These are phyloP conservation scores for Fibroporia radiculosa DNA, from an alignment of 768 basidiomycete species.

Conservation along the genomic window DNA sequence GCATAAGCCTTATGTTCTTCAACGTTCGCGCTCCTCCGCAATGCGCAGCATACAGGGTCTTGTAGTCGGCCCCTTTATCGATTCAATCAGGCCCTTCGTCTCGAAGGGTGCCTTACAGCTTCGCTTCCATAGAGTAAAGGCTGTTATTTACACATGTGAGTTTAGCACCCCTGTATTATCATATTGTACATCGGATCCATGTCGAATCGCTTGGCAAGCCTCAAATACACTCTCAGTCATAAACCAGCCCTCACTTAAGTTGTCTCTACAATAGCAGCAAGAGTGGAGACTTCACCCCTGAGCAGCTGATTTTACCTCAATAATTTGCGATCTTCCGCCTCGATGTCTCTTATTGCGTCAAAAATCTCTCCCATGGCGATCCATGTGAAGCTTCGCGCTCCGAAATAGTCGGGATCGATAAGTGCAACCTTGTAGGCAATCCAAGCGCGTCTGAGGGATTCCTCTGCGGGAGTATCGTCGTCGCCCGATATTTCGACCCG, in stretches of 20 bases:
- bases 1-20: conserved; percentile 17
- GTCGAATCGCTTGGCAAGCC: neutral
- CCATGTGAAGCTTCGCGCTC: conserved; percentile 57
- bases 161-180: conserved; percentile 6
- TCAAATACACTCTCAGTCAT: neutral
- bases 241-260: neutral
- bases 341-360: conserved; percentile 39
- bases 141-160: neutral
- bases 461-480: conserved; percentile 31
- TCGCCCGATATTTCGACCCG: conserved; percentile 45
- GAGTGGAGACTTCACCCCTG: neutral
- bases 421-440: conserved; percentile 44
- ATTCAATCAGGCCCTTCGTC: too few species aligned
- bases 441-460: conserved; percentile 44
- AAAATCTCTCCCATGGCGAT: conserved; percentile 51
- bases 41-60: too few species aligned
- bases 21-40: neutral
- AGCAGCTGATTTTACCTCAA: neutral
- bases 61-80: too few species aligned
- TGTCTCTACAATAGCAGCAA: neutral
- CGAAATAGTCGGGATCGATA: conserved; percentile 33
- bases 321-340: conserved; percentile 23
- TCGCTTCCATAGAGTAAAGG: too few species aligned
- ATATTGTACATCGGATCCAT: conserved; percentile 14
- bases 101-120: too few species aligned